Conservation (phyloP, 163 green algal species). For the Scenedesmus sp. region DNA sequence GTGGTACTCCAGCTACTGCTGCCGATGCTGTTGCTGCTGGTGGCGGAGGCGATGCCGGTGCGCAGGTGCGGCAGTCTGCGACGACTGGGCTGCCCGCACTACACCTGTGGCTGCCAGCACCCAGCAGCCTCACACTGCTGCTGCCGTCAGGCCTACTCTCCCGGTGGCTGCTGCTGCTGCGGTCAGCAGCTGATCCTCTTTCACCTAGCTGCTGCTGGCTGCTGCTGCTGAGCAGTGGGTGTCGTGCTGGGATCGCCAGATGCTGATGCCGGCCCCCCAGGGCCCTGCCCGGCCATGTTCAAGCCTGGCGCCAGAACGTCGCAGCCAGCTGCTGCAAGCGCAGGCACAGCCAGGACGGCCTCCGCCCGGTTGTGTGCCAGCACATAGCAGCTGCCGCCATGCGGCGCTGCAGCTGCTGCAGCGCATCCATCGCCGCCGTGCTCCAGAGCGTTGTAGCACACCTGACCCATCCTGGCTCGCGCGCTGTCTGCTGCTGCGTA, state of each 20-base stretch:
- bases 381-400: not conserved
- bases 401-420: not conserved
- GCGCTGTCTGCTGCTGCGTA: not conserved
- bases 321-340: not conserved
- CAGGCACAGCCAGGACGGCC: not conserved
- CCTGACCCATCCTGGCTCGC: not conserved
- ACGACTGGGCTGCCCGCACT: conserved; percentile 1
- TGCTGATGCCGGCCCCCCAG: not conserved
- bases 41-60: not conserved
- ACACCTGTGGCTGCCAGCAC: conserved; percentile 33
- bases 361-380: not conserved
- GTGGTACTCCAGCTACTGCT: not conserved
- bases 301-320: not conserved
- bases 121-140: conserved; percentile 25
- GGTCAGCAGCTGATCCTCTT: not conserved
- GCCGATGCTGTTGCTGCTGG: not conserved
- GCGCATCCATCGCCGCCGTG: not conserved
- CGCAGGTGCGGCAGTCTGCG: not conserved
- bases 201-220: not conserved
- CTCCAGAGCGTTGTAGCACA: not conserved
- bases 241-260: not conserved
- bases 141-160: not conserved
- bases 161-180: not conserved
- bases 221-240: not conserved
- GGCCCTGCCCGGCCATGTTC: not conserved